These are phyloP conservation scores for Kwoniella newhampshirensis DNA, from an alignment of 768 basidiomycete species.

Conservation along the genomic window DNA sequence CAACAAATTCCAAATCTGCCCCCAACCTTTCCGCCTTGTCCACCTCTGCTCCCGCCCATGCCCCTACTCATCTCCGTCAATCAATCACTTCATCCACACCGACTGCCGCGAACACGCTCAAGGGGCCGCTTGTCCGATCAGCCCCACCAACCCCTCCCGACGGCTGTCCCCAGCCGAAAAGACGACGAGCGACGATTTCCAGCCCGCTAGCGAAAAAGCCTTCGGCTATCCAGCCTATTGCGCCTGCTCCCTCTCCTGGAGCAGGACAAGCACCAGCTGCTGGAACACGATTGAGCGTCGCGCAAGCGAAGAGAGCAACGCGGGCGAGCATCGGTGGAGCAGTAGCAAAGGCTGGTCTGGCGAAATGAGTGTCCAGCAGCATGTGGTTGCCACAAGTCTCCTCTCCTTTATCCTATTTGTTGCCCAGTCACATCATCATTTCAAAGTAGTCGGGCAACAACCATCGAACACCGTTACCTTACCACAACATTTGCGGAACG, in stretches of 20 bases:
- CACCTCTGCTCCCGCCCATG: conserved; percentile 9
- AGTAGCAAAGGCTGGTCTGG: too few species aligned
- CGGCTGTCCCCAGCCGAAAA: conserved; percentile 39
- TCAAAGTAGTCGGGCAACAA: neutral
- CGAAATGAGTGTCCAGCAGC: neutral
- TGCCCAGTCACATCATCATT: neutral
- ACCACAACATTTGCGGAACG: too few species aligned
- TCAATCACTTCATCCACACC: neutral
- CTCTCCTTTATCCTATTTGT: neutral
- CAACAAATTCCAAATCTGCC: conserved; percentile 32
- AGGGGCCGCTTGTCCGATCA: conserved; percentile 35
- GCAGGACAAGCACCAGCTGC: conserved; percentile 6
- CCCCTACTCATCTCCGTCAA: conserved; percentile 2
- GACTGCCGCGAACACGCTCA: conserved; percentile 5
- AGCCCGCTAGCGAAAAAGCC: conserved; percentile 27
- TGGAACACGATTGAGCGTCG: conserved; percentile 17
- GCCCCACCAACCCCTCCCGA: conserved; percentile 38
- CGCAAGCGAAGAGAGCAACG: conserved; percentile 15
- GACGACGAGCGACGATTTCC: conserved; percentile 36
- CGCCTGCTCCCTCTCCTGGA: conserved; percentile 3
- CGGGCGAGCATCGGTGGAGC: conserved; percentile 18
- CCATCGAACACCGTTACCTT: neutral
- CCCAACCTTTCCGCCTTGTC: conserved; percentile 28
- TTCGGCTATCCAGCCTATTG: neutral
- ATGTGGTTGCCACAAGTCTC: neutral